phyloP scores from a whole-genome alignment of 148 eudicot genomes.

The Arctostaphylos glauca region DNA sequence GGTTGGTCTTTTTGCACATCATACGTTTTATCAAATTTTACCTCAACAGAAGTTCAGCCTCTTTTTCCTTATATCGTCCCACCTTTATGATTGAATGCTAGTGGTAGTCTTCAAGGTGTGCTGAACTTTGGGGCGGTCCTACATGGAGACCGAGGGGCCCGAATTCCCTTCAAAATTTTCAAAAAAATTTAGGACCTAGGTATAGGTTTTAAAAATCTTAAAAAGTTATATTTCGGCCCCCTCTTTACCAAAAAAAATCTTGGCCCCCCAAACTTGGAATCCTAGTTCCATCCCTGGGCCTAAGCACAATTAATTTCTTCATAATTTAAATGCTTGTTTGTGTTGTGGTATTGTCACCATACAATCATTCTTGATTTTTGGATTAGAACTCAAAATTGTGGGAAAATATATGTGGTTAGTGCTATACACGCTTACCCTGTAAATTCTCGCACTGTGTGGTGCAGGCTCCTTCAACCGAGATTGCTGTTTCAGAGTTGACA shows the following conservation, averaged over 20 bases:
- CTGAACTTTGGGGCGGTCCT: too few relatives aligned
- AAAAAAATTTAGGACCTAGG: too few relatives aligned
- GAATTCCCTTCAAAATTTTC: too few relatives aligned
- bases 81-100: neutral
- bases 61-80: neutral
- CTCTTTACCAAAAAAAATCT: too few relatives aligned
- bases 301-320: neutral
- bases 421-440: neutral
- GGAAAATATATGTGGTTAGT: neutral
- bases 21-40: neutral
- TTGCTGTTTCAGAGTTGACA: conserved; percentile 77
- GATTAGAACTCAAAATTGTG: neutral
- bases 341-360: neutral
- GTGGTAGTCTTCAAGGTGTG: neutral
- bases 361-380: neutral
- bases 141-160: too few relatives aligned
- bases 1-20: neutral
- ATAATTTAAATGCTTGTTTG: neutral
- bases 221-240: too few relatives aligned
- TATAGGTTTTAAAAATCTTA: too few relatives aligned
- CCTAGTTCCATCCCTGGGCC: too few relatives aligned
- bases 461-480: conserved; percentile 94
- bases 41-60: neutral
- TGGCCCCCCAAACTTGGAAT: too few relatives aligned
- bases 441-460: conserved; percentile 16